Conservation (phyloP, 768 basidiomycete genomes). For the Tulasnella calospora region DNA sequence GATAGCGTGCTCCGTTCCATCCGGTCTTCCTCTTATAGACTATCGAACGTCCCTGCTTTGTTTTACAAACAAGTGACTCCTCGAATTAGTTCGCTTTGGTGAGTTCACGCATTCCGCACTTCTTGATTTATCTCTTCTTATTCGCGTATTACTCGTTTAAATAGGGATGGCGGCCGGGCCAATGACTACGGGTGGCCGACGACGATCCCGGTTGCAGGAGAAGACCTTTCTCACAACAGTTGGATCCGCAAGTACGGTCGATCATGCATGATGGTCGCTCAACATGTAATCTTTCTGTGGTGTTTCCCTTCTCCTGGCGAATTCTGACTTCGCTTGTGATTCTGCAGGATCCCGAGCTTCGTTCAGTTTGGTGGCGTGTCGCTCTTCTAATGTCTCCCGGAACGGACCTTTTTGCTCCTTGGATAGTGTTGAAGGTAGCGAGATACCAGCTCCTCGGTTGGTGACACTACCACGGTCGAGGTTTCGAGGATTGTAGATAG, state of each 20-base stretch:
- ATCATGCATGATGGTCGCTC: neutral
- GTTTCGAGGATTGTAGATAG: too few species aligned
- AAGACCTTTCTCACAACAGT: neutral
- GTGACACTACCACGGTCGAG: neutral
- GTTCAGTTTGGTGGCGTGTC: constrained; percentile 6
- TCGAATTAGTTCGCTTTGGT: constrained; percentile 16
- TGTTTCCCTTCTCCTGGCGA: neutral
- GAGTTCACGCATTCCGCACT: neutral
- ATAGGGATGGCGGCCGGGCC: constrained; percentile 2
- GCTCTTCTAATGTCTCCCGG: neutral
- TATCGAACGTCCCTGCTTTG: neutral
- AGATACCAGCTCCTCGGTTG: constrained; percentile 3
- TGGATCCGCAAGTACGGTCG: constrained; percentile 7
- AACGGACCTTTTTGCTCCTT: constrained; percentile 20
- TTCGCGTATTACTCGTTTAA: neutral
- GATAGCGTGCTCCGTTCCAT: neutral
- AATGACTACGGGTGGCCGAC: constrained; percentile 7
- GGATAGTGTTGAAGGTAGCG: neutral
- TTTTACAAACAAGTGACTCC: neutral
- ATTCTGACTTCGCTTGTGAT: too few species aligned
- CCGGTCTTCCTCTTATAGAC: neutral
- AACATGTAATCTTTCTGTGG: neutral
- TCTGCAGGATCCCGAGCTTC: constrained; percentile 10
- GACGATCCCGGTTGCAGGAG: neutral
- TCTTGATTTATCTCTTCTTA: neutral